Base-by-base conservation (phyloP, 495 filamentous ascomycete species). In the Neurospora sp. region DNA sequence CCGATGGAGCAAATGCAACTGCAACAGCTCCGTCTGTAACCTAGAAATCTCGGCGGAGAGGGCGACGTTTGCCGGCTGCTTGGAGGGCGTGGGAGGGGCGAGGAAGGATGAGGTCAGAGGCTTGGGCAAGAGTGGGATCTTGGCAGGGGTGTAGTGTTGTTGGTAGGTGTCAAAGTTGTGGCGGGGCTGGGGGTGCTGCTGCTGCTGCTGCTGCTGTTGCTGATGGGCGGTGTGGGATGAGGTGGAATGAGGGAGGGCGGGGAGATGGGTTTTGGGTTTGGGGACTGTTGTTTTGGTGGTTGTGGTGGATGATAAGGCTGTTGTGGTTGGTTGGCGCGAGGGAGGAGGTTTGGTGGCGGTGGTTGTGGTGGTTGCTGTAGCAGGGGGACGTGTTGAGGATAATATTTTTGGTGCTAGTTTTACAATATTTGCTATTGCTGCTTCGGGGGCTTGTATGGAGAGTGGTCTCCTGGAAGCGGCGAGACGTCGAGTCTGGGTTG, bases 1-100 rank as follows among this genome's bases (percentile, higher is more conserved):
- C 69, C 84, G 85, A 81, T 93, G 91, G 14, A 94, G 82, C 11
- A 94, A 83, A 77, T 89, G 88, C 6, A 94, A 82, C 77, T 93
- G 91, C 31, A 94, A 82, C 27, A 96, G 84, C 76, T 94, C 91
- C 0, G 89, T 89, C 77, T 94, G 92, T 39, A 93, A 76, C 27
- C 87, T 84, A 46, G 87, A 84, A 6, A 86, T 87, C 77, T 92
- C 90, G 69, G 89, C 87, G 1, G 88, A 86, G 70, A 87, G 73
- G 37, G 85, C 85, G 20, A 88, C 80, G 74, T 87, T 88, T 71
- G 81, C 80, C 14, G 87, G 87, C 39, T 83, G 79, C 75, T 86
- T 89, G 76, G 83, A 86, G 11, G 84, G 84, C 8, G 81, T 83
- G 10, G 85, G 85, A 7, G 86, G 86, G 0, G 84, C 85, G 69